These are phyloP conservation scores for Drechslera avenae DNA, from an alignment of 2,329 filamentous ascomycete species.

Conservation along the genomic window DNA sequence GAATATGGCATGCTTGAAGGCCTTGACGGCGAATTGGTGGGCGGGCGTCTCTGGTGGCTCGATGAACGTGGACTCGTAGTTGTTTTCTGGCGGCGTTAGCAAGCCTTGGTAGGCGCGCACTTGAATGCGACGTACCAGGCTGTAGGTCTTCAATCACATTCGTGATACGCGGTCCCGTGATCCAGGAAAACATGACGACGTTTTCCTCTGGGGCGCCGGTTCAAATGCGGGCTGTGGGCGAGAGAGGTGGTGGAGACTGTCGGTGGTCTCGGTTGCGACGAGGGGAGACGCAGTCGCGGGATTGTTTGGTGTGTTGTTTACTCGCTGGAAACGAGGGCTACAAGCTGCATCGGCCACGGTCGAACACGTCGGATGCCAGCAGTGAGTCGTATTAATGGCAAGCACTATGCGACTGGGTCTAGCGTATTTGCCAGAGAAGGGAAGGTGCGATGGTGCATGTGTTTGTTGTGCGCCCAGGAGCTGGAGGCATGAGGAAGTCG, in stretches of 20 bases:
- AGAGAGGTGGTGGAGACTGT: neutral
- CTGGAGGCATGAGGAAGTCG: conserved; percentile 24
- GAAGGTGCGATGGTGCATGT: conserved; percentile 18
- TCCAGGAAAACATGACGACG: conserved; percentile 47
- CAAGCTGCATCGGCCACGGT: conserved; percentile 2
- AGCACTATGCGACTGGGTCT: neutral
- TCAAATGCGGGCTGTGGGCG: neutral
- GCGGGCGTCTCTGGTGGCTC: conserved; percentile 69
- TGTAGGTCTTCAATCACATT: conserved; percentile 46
- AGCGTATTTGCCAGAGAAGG: neutral
- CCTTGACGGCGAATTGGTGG: conserved; percentile 69
- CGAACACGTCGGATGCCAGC: neutral
- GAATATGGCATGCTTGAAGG: conserved; percentile 68
- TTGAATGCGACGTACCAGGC: conserved; percentile 30
- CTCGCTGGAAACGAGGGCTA: conserved; percentile 27
- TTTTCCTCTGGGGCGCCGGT: neutral
- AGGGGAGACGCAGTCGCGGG: conserved; percentile 10
- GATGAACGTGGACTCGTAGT: conserved; percentile 50
- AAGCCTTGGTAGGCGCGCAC: neutral
- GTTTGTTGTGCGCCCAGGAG: conserved; percentile 20
- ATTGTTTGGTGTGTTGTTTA: conserved; percentile 48
- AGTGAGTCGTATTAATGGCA: neutral
- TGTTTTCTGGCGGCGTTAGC: conserved; percentile 35
- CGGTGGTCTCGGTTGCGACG: conserved; percentile 9
- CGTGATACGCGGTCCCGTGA: conserved; percentile 46